Evolutionary conservation across 192 early-diverging fungal genomes (phyloP), one percentile per base, ranked within the genome.

Genomic region (Backusella tuberculispora): DNA sequence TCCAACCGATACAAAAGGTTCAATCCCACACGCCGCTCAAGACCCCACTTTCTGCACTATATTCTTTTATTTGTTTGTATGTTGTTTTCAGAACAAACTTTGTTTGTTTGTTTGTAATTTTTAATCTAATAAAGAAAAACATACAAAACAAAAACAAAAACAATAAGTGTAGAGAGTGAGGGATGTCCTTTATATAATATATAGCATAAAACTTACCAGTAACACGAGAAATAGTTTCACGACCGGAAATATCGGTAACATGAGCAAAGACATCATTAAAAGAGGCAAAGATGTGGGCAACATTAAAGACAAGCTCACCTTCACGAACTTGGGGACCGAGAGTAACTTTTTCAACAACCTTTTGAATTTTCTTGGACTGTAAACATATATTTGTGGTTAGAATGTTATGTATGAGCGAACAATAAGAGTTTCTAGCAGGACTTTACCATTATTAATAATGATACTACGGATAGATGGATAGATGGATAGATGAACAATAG

Each of bases 181-280:
- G 34, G 48, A 72, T 72, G 71, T 60, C 50, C 47, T 71, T 71
- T 24, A 34, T 47, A 47, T 53, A 48, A 19, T 60, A 38, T 8
- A 41, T 9, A 63, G 17, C 76, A 75, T 74, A 41, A 48, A 40
- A 86, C 91, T 71, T 88, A 96, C 95, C 96, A 83, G 98, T 99
- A 71, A 99, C 94, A 89, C 98, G 93, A 83, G 92, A 90, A 82
- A 99, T 97, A 84, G 98, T 99, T 92, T 99, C 97, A 83, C 96
- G 92, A 66, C 98, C 98, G 77, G 97, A 95, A 79, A 99, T 87
- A 98, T 99, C 98, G 76, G 98, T 99, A 83, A 99, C 92, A 87
- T 99, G 98, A 78, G 99, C 96, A 81, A 99, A 99, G 79, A 97
- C 99, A 86, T 99, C 98, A 90, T 99, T 99, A 90, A 95, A 97